Evolutionary conservation across 139 green algal genomes (phyloP), one percentile per base, ranked within the genome.

Genomic region (Closterium sp.): DNA sequence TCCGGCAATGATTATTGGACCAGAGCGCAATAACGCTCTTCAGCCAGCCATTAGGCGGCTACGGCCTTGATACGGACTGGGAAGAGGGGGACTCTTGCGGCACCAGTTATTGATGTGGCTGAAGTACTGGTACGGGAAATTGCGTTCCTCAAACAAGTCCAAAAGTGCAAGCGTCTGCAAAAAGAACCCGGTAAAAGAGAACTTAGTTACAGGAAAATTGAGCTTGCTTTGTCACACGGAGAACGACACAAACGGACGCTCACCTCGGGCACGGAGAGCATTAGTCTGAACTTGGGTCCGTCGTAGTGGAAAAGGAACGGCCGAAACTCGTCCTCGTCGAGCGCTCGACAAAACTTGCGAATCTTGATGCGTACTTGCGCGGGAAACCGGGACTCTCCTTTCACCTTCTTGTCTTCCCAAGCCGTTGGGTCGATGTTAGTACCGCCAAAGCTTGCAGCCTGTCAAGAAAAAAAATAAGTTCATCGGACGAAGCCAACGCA

Each of bases 271-370:
- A 93, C 90, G 34, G 90, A 91, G 12, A 93, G 81, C 81, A 91
- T 34, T 12, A 93, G 38, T 28, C 90, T 87, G 87, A 93, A 93
- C 81, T 93, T 93, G 34, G 90, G 90, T 4, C 90, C 90, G 32
- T 93, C 90, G 85, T 93, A 93, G 38, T 93, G 90, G 90, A 91
- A 87, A 4, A 93, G 87, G 16, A 93, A 36, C 1, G 90, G 90
- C 34, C 90, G 90, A 85, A 93, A 93, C 31, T 64, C 55, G 2
- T 93, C 90, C 76, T 93, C 90, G n/a, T 90, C 87, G 34, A 93
- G 38, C 9, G 90, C 36, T 34, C 64, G 90, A 36, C 84, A 93
- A 8, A 86, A 36, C 81, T 91, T 91, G 33, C 90, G 33, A 19
- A 93, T 34, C 19, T 30, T 43, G 33, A 93, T 91, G 23, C 90